Evolutionary conservation across 1,284 basidiomycete genomes (phyloP), one percentile per base, ranked within the genome.

Genomic region (Laetiporus sulphureus): DNA sequence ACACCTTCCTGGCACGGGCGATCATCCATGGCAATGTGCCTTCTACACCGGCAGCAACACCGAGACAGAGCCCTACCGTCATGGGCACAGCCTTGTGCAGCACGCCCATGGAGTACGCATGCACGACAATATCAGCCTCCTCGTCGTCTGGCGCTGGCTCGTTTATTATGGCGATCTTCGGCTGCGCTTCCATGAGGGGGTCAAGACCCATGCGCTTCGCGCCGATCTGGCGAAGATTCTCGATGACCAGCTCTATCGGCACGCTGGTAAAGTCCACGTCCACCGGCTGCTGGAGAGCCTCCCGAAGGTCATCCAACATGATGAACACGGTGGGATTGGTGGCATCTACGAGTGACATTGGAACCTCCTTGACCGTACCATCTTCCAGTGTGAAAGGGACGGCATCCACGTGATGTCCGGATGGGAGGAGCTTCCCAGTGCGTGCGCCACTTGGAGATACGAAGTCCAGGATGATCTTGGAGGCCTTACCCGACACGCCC

Each of bases 251-350:
- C 12, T 62, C 60, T 7, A 74, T 22, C 1, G 35, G 30, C 4
- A 33, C 36, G 20, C 36, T 38, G 5, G 29, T 38, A 12, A 51
- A 30, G 25, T 29, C 33, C 3, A 36, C 25, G 0, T 29, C 18
- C 1, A 38, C 18, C n/a, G 36, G 3, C 10, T 32, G 19, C 10
- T 18, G 16, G 8, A 75, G 60, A n/a, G 63, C 56, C 3, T 44
- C 32, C 11, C 57, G 56, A n/a, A 84, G 59, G 32, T 75, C 71
- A 1, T 62, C 46, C 2, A 65, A 59, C 20, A 57, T 38, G 48
- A 85, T 66, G 58, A 86, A 79, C 4, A 86, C 73, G 4, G 77
- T 82, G 0, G 84, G 83, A 54, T 87, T 87, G 4, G 83, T 81
- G 1, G 81, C 83, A 53, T 88, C 84, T 10, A 87, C 70, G 7